These are phyloP conservation scores for Eremothecium cymbalariae DNA, from an alignment of 1,139 yeast species.

Conservation along the genomic window DNA sequence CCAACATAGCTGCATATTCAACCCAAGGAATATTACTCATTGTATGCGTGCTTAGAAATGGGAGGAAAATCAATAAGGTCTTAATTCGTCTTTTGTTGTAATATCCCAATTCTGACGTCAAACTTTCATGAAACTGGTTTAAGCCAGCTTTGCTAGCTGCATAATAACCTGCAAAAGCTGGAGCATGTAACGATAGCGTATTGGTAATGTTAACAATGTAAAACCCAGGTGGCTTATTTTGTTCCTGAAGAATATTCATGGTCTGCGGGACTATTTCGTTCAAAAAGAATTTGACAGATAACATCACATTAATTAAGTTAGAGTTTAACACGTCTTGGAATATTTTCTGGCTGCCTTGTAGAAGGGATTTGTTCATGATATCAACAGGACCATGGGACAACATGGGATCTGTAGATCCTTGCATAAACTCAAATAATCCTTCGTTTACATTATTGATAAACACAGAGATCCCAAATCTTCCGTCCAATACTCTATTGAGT, in stretches of 20 bases:
- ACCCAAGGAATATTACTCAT: neutral
- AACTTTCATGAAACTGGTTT: conserved; percentile 24
- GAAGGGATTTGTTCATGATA: conserved; percentile 1
- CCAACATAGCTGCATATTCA: conserved; percentile 1
- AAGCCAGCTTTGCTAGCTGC: conserved; percentile 21
- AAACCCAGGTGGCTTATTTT: conserved; percentile 8
- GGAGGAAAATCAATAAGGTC: conserved; percentile 14
- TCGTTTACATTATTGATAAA: conserved; percentile 22
- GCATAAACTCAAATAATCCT: conserved; percentile 9
- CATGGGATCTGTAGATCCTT: neutral
- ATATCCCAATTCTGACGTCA: conserved; percentile 17
- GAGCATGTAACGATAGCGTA: conserved; percentile 11
- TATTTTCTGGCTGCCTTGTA: conserved; percentile 8
- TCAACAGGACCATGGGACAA: neutral
- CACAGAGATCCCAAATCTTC: conserved; percentile 11
- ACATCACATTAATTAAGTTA: conserved; percentile 21
- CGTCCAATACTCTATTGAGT: conserved; percentile 8
- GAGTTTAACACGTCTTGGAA: conserved; percentile 12
- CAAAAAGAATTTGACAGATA: conserved; percentile 19
- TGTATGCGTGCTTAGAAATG: conserved; percentile 8
- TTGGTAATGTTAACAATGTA: conserved; percentile 16
- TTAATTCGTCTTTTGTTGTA: conserved; percentile 8
- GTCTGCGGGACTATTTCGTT: conserved; percentile 14
- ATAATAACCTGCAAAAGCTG: conserved; percentile 12
- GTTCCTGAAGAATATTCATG: neutral